A percentile compares a stretch with the other conserved stretches of the same genome.
Conservation (phyloP, 1,139 yeast species). For the Blastobotrys elegans region DNA sequence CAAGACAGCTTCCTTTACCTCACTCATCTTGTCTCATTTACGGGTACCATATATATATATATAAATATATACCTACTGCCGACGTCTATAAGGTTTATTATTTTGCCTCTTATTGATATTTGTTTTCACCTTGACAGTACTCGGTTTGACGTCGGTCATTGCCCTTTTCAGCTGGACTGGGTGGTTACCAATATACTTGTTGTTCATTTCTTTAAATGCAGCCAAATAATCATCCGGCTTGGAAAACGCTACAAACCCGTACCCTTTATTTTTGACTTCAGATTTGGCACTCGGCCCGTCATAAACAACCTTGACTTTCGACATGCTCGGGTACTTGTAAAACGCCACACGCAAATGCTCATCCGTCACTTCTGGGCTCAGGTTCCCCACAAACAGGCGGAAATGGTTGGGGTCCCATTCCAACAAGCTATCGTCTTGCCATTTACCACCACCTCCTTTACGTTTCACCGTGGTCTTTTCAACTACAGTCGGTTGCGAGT, state of each 20-base stretch:
- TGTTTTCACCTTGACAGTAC: slow-evolving; percentile 14
- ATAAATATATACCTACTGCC: no score
- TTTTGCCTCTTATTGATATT: background rate
- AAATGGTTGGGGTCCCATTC: slow-evolving; percentile 69
- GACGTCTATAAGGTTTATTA: slow-evolving; percentile 3
- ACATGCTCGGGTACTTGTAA: slow-evolving; percentile 44
- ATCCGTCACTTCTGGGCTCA: slow-evolving; percentile 65
- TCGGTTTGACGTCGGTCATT: slow-evolving; percentile 43
- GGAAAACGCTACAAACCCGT: slow-evolving; percentile 64
- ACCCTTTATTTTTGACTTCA: slow-evolving; percentile 51
- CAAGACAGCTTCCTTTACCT: no score
- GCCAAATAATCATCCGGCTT: slow-evolving; percentile 56
- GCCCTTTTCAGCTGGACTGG: slow-evolving; percentile 71
- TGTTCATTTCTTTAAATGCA: slow-evolving; percentile 73
- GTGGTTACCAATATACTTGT: slow-evolving; percentile 68
- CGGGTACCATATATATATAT: no score
- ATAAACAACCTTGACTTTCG: slow-evolving; percentile 46
- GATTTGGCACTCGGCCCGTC: slow-evolving; percentile 30
- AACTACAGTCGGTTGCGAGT: background rate
- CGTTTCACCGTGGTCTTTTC: slow-evolving; percentile 38
- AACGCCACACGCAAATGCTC: slow-evolving; percentile 50
- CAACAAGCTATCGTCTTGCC: slow-evolving; percentile 46
- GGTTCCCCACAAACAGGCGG: slow-evolving; percentile 67
- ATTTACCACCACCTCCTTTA: slow-evolving; percentile 42
- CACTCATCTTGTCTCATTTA: no score